Conservation (phyloP, 163 green algal genomes). For the Prototheca cutis region DNA sequence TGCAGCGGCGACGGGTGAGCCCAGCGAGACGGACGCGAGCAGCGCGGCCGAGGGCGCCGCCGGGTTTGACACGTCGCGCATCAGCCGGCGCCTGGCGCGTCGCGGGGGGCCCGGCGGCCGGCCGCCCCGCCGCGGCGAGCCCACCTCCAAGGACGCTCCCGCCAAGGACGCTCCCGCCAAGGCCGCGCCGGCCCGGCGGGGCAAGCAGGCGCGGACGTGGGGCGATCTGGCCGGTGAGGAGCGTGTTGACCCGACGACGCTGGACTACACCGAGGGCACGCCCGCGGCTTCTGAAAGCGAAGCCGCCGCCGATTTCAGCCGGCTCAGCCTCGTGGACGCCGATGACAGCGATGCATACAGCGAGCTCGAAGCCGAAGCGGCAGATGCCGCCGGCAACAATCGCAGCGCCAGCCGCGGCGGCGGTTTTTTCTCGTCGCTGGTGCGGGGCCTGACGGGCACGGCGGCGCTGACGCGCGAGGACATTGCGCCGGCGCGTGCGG, state of each 20-base stretch:
- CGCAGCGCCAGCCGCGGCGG: not conserved
- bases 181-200: no score
- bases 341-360: constrained; percentile 29
- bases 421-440: constrained; percentile 63
- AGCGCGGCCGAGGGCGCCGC: no score
- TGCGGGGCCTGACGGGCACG: constrained; percentile 68
- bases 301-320: constrained; percentile 13
- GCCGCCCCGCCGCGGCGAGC: no score
- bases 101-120: no score
- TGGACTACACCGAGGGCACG: constrained; percentile 55
- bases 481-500: constrained; percentile 67
- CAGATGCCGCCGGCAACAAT: constrained; percentile 6
- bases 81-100: no score
- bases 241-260: constrained; percentile 1
- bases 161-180: no score
- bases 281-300: constrained; percentile 3
- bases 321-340: constrained; percentile 53
- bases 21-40: no score
- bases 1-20: no score
- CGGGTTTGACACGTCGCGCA: no score
- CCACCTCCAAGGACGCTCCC: no score
- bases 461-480: constrained; percentile 64
- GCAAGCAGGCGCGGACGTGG: no score
- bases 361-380: constrained; percentile 7
- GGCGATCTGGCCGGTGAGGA: constrained; percentile 3